These are phyloP conservation scores for Geotrichum cucujoidarum DNA, from an alignment of 1,139 yeast genomes.

Conservation along the genomic window DNA sequence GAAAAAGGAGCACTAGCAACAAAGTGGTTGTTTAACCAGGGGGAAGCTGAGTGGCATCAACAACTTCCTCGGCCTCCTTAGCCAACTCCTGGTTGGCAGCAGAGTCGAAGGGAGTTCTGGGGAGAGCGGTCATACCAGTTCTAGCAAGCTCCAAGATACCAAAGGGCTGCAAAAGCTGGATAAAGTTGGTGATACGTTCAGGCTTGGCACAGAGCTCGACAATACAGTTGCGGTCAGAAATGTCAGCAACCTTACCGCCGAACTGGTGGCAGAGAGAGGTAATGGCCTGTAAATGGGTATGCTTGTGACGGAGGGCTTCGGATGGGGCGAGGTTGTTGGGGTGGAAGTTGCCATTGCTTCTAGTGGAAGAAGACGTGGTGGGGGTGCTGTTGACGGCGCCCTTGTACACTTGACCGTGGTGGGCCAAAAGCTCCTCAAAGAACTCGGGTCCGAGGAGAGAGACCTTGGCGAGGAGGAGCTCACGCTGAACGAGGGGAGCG, in stretches of 20 bases:
- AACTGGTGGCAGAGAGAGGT: constrained; percentile 76
- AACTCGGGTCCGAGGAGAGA: constrained; percentile 94
- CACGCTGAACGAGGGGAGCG: constrained; percentile 86
- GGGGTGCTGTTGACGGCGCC: constrained; percentile 27
- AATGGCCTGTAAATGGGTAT: constrained; percentile 79
- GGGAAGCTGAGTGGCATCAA: constrained; percentile 51
- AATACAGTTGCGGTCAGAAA: constrained; percentile 88
- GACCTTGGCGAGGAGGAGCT: constrained; percentile 82
- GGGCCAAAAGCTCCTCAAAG: constrained; percentile 88
- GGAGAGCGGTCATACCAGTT: constrained; percentile 97
- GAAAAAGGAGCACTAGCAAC: no score
- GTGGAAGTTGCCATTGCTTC: constrained; percentile 45
- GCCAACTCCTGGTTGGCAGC: constrained; percentile 46
- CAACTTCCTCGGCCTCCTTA: constrained; percentile 59
- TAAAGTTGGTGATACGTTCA: constrained; percentile 75
- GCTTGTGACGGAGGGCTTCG: constrained; percentile 92
- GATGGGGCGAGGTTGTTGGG: constrained; percentile 88
- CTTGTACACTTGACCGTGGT: constrained; percentile 54
- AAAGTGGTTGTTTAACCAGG: constrained; percentile 64
- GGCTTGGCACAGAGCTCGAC: constrained; percentile 95
- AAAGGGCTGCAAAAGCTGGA: constrained; percentile 87
- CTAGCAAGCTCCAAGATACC: constrained; percentile 95
- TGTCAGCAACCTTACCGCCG: constrained; percentile 89
- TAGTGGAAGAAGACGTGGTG: constrained; percentile 23
- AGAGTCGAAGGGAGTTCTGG: constrained; percentile 79